Evolutionary conservation across 2,329 filamentous ascomycete species (phyloP), one percentile per base, ranked within the genome.

Genomic region (Colletotrichum sojae): DNA sequence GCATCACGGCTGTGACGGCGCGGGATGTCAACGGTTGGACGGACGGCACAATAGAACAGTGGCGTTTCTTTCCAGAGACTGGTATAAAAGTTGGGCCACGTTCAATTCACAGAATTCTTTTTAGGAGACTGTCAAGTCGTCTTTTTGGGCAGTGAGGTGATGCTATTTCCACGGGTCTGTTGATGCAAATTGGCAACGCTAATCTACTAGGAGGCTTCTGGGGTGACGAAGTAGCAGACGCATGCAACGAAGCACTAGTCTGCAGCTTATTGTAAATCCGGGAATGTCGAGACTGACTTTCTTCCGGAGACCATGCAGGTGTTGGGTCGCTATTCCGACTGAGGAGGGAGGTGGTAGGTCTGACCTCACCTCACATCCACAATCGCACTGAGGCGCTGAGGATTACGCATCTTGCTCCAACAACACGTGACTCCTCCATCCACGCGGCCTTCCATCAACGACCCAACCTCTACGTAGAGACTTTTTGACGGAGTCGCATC

Each of bases 41-140:
- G 52, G 63, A 68, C 63, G 63, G 46, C 53, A 70, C 52, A 54
- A 70, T 70, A 70, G 57, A 67, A 66, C 59, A 69, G 40, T 60
- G 64, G 58, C 58, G 58, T 68, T 68, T 70, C 58, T 64, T 52
- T 58, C 67, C 56, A 55, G 61, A 57, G 61, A 43, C 39, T 56
- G 52, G 36, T 57, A 61, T 51, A 51, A 39, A 55, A 56, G 27
- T 58, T 16, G 56, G 31, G 62, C 43, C 62, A 61, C 67, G 53
- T 56, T 52, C 46, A 36, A 51, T 54, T 46, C 22, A 27, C 20
- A 62, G 22, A 61, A 67, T 48, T n/a, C 25, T 46, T 39, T 12
- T 39, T 36, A 36, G 31, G 31, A 36, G 31, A 8, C 31, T 36
- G 2, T 36, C 9, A 10, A 36, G 31, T 9, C 10, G 31, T 8